Evolutionary conservation across 495 filamentous ascomycete genomes (phyloP), one percentile per base, ranked within the genome.

Genomic region (Penicillium longicatenatum): DNA sequence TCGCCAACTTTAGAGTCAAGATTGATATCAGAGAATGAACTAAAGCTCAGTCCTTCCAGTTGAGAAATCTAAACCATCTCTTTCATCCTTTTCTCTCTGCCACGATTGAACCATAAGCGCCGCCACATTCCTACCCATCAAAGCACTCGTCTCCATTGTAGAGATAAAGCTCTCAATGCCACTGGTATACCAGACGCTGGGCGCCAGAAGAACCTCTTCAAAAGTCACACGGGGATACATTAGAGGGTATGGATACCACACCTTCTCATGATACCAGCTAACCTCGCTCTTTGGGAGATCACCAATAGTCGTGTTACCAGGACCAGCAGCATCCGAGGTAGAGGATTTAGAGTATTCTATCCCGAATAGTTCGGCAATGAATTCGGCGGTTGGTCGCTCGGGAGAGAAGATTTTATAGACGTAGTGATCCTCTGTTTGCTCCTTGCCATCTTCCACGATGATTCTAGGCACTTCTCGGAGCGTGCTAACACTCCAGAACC

Each of bases 351-450:
- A 30, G 33, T 63, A 56, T 3, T 72, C 62, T 20, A 78, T 61
- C 1, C 67, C 72, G 2, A 80, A 62, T 19, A 79, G 62, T 9
- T 73, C 62, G 11, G 80, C 76, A 33, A 96, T 65, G 64, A 92
- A 93, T 3, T 79, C 68, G 0, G 84, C 70, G 0, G 85, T 86
- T 11, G 91, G 77, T 6, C 77, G 79, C 37, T 84, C 72, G 0
- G 92, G 90, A 0, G 92, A 95, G 80, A 98, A 98, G 56, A 98
- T 89, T 72, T 98, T 98, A 78, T 98, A 98, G 29, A 97, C 81
- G 63, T 90, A 92, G 67, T 98, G 93, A 17, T 59, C 37, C 37
- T 65, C 54, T 0, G 62, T 57, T 17, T 73, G 60, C 24, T 72
- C 63, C 47, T 74, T 60, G 6, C 75, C 56, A 10, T 67, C 59